Conservation (phyloP, 2,329 filamentous ascomycete genomes). For the Alternaria sp. region DNA sequence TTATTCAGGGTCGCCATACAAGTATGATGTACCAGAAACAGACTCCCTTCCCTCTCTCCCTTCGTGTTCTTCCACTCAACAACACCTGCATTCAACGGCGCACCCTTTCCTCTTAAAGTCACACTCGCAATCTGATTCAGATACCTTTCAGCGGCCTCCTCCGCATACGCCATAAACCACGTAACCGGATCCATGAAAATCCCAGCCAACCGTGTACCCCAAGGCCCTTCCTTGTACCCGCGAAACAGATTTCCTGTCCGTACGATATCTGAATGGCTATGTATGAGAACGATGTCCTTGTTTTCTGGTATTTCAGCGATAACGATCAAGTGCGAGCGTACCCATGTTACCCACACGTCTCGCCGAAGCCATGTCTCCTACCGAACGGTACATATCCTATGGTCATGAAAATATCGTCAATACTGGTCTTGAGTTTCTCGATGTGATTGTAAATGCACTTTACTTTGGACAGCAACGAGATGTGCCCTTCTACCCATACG, state of each 20-base stretch:
- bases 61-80: neutral
- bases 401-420: neutral
- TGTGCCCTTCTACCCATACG: constrained; percentile 56
- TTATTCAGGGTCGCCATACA: constrained; percentile 1
- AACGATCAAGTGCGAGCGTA: constrained; percentile 32
- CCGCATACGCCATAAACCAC: constrained; percentile 4
- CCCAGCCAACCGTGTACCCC: constrained; percentile 14
- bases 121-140: constrained; percentile 17
- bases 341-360: constrained; percentile 39
- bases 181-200: constrained; percentile 11
- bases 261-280: constrained; percentile 51
- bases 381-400: constrained; percentile 18
- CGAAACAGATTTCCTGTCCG: constrained; percentile 46
- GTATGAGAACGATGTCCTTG: constrained; percentile 47
- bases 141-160: constrained; percentile 17
- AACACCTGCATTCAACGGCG: neutral
- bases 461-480: constrained; percentile 57
- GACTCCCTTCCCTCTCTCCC: neutral
- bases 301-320: constrained; percentile 44
- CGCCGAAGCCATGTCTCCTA: constrained; percentile 42
- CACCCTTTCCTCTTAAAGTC: constrained; percentile 16
- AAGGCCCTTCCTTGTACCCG: constrained; percentile 26
- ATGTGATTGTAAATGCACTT: constrained; percentile 50
- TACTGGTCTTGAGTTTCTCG: neutral
- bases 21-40: constrained; percentile 4